phyloP scores from a whole-genome alignment of 768 basidiomycete species.

The Trametes cinnabarina region DNA sequence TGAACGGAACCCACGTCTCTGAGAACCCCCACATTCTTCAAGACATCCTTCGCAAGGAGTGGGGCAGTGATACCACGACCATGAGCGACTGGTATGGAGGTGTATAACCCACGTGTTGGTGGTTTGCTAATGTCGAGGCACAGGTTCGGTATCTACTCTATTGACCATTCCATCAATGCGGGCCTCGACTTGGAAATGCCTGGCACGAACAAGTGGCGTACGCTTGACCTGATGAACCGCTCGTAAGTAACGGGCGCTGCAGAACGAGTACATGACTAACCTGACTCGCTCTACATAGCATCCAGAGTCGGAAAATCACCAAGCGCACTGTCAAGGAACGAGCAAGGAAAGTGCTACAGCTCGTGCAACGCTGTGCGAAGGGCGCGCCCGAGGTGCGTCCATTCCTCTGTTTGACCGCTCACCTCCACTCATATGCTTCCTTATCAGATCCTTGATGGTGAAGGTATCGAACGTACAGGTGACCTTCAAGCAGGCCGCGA shows the following conservation, averaged over 20 bases:
- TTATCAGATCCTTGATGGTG: slow-evolving; percentile 62
- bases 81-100: slow-evolving; percentile 77
- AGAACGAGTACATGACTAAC: too few relatives aligned
- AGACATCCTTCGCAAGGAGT: slow-evolving; percentile 67
- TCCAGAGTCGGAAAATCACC: slow-evolving; percentile 62
- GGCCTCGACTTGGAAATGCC: slow-evolving; percentile 83
- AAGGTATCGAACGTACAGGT: slow-evolving; percentile 60
- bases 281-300: slow-evolving; percentile 18
- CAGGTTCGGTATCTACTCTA: slow-evolving; percentile 72
- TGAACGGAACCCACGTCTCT: slow-evolving; percentile 72
- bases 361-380: slow-evolving; percentile 67
- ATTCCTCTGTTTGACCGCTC: neutral
- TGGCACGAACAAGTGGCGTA: slow-evolving; percentile 72
- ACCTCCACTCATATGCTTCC: neutral
- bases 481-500: slow-evolving; percentile 60
- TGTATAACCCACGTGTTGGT: neutral
- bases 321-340: slow-evolving; percentile 64
- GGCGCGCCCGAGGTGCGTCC: slow-evolving; percentile 59
- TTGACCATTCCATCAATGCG: slow-evolving; percentile 66
- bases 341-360: slow-evolving; percentile 61
- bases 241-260: slow-evolving; percentile 27
- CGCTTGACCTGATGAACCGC: slow-evolving; percentile 62
- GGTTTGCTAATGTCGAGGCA: neutral
- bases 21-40: slow-evolving; percentile 61
- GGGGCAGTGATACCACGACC: slow-evolving; percentile 69